phyloP scores from a whole-genome alignment of 2,329 filamentous ascomycete genomes.

The Nigrospora sphaerica region DNA sequence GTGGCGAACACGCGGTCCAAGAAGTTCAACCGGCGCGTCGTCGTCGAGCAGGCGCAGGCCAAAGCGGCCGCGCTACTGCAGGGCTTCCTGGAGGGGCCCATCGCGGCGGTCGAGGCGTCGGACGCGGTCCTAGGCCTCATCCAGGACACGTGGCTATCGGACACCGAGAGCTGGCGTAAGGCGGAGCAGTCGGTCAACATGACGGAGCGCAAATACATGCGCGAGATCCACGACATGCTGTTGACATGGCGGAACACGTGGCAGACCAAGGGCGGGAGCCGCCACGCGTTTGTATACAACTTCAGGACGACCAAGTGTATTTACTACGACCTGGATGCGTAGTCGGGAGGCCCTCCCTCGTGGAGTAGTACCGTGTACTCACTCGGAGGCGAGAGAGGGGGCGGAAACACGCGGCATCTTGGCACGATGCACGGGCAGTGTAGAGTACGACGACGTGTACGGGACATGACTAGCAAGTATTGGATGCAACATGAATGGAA shows the following conservation, averaged over 20 bases:
- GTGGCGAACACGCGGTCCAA: conserved; percentile 78
- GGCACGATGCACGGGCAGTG: too few relatives aligned
- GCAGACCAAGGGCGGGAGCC: conserved; percentile 44
- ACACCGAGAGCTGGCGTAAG: conserved; percentile 76
- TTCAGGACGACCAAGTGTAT: conserved; percentile 79
- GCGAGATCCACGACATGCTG: conserved; percentile 75
- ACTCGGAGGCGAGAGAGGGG: too few relatives aligned
- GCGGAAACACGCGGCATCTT: too few relatives aligned
- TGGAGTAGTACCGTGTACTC: too few relatives aligned
- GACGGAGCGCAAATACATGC: conserved; percentile 73
- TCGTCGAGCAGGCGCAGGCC: conserved; percentile 70
- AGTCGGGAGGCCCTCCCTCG: background rate
- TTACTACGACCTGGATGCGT: conserved; percentile 70
- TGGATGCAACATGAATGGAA: too few relatives aligned
- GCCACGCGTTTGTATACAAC: conserved; percentile 85
- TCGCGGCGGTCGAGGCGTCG: conserved; percentile 81
- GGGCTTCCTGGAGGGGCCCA: conserved; percentile 68
- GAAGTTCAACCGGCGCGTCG: conserved; percentile 81
- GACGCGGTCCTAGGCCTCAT: conserved; percentile 77
- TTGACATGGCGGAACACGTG: conserved; percentile 53
- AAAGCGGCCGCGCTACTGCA: conserved; percentile 57
- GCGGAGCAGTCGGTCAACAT: conserved; percentile 73
- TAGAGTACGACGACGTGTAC: too few relatives aligned
- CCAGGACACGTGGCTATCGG: conserved; percentile 65
- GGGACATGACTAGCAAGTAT: too few relatives aligned